Percentiles rank a stretch among this genome's conserved stretches.
phyloP scores from a whole-genome alignment of 2,329 filamentous ascomycete species.

The Clonostachys chloroleuca region DNA sequence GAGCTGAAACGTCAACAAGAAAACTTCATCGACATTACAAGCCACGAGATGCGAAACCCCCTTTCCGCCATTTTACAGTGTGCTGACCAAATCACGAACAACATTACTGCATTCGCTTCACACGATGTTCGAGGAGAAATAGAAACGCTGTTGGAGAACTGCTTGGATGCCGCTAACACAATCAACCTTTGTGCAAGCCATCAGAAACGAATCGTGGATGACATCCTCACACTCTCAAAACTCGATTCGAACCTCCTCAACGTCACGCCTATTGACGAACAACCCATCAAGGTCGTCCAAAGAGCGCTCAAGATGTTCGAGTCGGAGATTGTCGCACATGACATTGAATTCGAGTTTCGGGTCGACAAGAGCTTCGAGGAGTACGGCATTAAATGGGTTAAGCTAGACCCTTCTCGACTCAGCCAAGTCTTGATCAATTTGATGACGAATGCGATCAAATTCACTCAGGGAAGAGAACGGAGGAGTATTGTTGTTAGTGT shows the following conservation, averaged over 20 bases:
- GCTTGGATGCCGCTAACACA: conserved; percentile 74
- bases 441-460: conserved; percentile 64
- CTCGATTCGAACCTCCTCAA: conserved; percentile 67
- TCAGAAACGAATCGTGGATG: conserved; percentile 69
- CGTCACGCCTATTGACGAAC: conserved; percentile 66
- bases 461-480: conserved; percentile 55
- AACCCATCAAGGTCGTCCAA: conserved; percentile 64
- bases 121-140: conserved; percentile 33
- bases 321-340: conserved; percentile 66
- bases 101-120: conserved; percentile 37
- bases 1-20: conserved; percentile 71
- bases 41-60: conserved; percentile 74
- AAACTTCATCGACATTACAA: conserved; percentile 72
- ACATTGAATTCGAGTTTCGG: conserved; percentile 65
- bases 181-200: conserved; percentile 77
- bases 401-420: conserved; percentile 69
- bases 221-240: conserved; percentile 63
- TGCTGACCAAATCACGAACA: conserved; percentile 64
- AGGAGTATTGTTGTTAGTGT: conserved; percentile 60
- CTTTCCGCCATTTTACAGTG: conserved; percentile 72
- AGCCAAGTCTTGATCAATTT: conserved; percentile 75
- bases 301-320: conserved; percentile 76
- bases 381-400: conserved; percentile 66
- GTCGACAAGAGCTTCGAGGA: conserved; percentile 64
- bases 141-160: conserved; percentile 44